Evolutionary conservation across 371 early-diverging fungal species (phyloP).

Genomic region (Rhizopus sp.): DNA sequence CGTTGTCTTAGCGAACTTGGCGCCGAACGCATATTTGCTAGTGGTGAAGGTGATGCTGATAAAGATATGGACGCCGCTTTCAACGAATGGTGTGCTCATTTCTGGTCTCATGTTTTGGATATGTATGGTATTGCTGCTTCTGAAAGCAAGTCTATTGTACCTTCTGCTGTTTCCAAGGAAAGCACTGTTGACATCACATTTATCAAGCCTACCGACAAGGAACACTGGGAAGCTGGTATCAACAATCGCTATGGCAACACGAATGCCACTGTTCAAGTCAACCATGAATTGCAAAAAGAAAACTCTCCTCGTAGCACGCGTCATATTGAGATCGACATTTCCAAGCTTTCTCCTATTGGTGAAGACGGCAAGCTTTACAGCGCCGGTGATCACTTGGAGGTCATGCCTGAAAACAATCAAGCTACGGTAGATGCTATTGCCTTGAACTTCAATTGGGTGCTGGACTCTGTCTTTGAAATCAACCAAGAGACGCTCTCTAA

Average conservation of each 20-base stretch:
- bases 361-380: slow-evolving; percentile 34
- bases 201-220: slow-evolving; percentile 30
- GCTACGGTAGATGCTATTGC: slow-evolving; percentile 47
- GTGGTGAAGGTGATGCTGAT: slow-evolving; percentile 58
- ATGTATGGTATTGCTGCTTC: slow-evolving; percentile 37
- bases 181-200: slow-evolving; percentile 25
- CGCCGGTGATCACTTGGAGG: slow-evolving; percentile 62
- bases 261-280: slow-evolving; percentile 26
- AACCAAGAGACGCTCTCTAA: slow-evolving; percentile 28
- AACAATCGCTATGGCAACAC: slow-evolving; percentile 33
- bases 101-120: slow-evolving; percentile 39
- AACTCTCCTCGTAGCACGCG: slow-evolving; percentile 45
- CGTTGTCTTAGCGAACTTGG: slow-evolving; percentile 44
- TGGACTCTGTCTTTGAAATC: slow-evolving; percentile 57
- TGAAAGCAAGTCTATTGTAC: slow-evolving; percentile 36
- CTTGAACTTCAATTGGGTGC: slow-evolving; percentile 47
- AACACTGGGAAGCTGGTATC: slow-evolving; percentile 30
- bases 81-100: slow-evolving; percentile 50
- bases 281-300: slow-evolving; percentile 41
- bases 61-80: slow-evolving; percentile 54
- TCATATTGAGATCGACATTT: slow-evolving; percentile 50
- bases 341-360: slow-evolving; percentile 22
- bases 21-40: slow-evolving; percentile 43
- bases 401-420: slow-evolving; percentile 49
- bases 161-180: slow-evolving; percentile 21